phyloP scores from a whole-genome alignment of 805 yeast species.

The Metschnikowia sp. region DNA sequence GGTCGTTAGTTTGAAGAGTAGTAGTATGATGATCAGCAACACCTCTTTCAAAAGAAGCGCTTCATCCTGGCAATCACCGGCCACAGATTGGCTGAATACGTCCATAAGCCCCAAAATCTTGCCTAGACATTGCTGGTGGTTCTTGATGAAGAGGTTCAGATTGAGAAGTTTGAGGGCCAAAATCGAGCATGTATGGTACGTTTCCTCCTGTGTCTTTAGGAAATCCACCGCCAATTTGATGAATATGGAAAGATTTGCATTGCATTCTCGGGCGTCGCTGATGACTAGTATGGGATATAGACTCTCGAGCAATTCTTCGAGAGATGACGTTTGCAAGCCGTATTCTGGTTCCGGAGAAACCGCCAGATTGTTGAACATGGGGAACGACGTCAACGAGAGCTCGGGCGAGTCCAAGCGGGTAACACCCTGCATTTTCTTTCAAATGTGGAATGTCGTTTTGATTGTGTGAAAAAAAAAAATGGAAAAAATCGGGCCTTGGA shows the following conservation, averaged over 20 bases:
- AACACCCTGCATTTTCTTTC: neutral
- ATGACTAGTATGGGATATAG: conserved; percentile 25
- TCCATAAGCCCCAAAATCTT: conserved; percentile 33
- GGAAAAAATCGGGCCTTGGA: no score
- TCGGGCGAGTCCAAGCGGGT: conserved; percentile 3
- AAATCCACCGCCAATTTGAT: conserved; percentile 34
- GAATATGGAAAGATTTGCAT: conserved; percentile 33
- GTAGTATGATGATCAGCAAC: conserved; percentile 30
- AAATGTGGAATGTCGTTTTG: no score
- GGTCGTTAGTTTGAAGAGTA: conserved; percentile 32
- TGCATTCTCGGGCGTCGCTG: conserved; percentile 40
- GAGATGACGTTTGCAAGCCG: neutral
- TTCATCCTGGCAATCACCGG: conserved; percentile 8
- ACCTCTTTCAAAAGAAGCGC: conserved; percentile 31
- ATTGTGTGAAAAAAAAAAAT: no score
- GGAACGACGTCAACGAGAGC: conserved; percentile 7
- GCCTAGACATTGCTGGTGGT: conserved; percentile 34
- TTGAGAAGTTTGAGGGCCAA: conserved; percentile 33
- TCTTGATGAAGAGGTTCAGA: conserved; percentile 39
- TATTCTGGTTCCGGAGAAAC: neutral
- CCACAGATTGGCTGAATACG: conserved; percentile 22
- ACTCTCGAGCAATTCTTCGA: conserved; percentile 9
- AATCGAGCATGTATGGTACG: conserved; percentile 31
- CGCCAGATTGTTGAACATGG: neutral
- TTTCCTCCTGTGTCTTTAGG: conserved; percentile 17